phyloP scores from a whole-genome alignment of 768 basidiomycete species.

The Rhodosporidiobolus odoratus region DNA sequence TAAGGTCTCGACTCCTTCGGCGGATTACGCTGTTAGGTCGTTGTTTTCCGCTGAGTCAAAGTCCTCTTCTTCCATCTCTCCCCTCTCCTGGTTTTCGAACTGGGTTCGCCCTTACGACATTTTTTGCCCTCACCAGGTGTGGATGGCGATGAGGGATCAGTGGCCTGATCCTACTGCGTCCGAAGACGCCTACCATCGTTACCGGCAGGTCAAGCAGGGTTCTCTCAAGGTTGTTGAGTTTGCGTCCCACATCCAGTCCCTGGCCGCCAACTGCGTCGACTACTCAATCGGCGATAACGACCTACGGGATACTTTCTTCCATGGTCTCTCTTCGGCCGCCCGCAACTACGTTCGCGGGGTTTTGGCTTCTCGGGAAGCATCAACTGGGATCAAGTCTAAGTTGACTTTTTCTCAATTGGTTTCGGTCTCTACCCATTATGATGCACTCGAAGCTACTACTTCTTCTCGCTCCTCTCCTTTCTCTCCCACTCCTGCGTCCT shows the following conservation, averaged over 20 bases:
- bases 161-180: background rate
- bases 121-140: background rate
- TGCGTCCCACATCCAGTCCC: background rate
- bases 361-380: too few relatives aligned
- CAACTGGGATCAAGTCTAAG: too few relatives aligned
- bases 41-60: background rate
- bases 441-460: too few relatives aligned
- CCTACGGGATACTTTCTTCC: constrained; percentile 1
- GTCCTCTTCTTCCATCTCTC: background rate
- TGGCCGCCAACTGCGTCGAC: constrained; percentile 2
- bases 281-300: background rate
- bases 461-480: background rate
- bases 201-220: background rate
- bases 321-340: too few relatives aligned
- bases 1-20: background rate
- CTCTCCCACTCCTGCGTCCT: too few relatives aligned
- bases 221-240: background rate
- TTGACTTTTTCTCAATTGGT: too few relatives aligned
- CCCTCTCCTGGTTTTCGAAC: background rate
- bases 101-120: background rate
- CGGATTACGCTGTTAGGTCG: background rate
- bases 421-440: too few relatives aligned
- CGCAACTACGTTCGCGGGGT: too few relatives aligned
- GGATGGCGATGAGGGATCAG: background rate
- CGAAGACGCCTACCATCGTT: background rate